Base-by-base conservation (phyloP, 2,329 filamentous ascomycete genomes). In the Fusarium keratoplasticum region DNA sequence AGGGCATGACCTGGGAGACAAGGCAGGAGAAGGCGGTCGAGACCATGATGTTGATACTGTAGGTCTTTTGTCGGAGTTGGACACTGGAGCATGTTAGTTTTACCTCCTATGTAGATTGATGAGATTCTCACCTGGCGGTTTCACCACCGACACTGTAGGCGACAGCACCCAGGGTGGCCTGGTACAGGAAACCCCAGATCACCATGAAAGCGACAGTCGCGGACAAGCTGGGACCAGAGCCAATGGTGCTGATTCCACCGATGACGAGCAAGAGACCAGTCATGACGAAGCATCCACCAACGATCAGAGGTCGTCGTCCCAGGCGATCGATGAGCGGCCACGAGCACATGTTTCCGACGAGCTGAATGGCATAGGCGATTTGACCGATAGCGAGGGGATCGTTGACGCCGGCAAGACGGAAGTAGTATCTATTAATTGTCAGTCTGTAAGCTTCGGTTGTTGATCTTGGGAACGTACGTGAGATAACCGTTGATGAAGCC, bases 21-120 rank as follows among this genome's bases (percentile, higher is more conserved):
- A 79, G 40, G 67, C 79, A 81, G 2, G 79, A 81, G 3, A 79
- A 75, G 6, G 76, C 77, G 7, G 79, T 82, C 4, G 77, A 70
- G 11, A 62, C 67, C 77, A 82, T 79, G 38, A 81, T 79, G 72
- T 81, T 82, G 75, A 81, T 80, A 13, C 75, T 79, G 70, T 81
- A 81, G 0, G 79, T 81, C 67, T 81, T 81, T 69, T 81, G 80
- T 6, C 80, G 73, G 27, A 81, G 76, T 66, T 76, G 72, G 11
- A 78, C 68, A 44, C 75, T 78, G 44, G 13, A 7, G 0, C 4
- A 20, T 50, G 40, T 61, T 35, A 61, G 59, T 11, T 33, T 35
- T 25, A 16, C 6, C 16, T 16, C 4, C 3, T 20, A 13, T 2
- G 20, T 14, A n/a, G 14, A 6, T 18, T 5, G 18, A 29, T 33